Conservation (phyloP, 768 basidiomycete species). For the Suillus bovinus region DNA sequence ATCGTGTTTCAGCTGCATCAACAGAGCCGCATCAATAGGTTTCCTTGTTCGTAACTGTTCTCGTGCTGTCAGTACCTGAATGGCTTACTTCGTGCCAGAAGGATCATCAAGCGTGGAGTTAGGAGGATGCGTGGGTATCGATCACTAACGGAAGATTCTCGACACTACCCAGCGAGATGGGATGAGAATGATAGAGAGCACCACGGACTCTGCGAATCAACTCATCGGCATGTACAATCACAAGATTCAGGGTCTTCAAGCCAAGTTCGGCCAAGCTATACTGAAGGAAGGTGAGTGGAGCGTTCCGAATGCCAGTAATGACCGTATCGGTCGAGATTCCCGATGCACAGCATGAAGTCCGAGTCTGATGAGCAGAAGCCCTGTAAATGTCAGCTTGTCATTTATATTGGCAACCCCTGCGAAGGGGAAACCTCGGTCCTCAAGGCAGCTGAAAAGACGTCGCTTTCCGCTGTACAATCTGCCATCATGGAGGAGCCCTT, state of each 20-base stretch:
- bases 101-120: not conserved
- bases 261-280: not conserved
- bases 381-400: not conserved
- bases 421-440: not conserved
- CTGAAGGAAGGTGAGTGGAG: not conserved
- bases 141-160: not conserved
- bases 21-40: not conserved
- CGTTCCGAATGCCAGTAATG: not conserved
- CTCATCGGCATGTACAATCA: not conserved
- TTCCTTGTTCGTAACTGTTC: not conserved
- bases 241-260: not conserved
- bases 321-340: not conserved
- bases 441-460: not conserved
- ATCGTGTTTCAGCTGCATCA: not conserved
- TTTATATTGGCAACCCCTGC: not conserved
- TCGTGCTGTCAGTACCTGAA: not conserved
- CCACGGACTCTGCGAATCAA: not conserved
- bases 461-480: not conserved
- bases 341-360: not conserved
- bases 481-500: not conserved
- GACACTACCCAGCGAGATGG: not conserved
- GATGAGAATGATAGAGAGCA: not conserved
- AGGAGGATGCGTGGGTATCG: not conserved
- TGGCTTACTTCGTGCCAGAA: not conserved
- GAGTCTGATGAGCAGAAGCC: not conserved